Percentiles rank a stretch among this genome's conserved stretches.
phyloP scores from a whole-genome alignment of 1,284 basidiomycete species.

The Tausonia pullulans region DNA sequence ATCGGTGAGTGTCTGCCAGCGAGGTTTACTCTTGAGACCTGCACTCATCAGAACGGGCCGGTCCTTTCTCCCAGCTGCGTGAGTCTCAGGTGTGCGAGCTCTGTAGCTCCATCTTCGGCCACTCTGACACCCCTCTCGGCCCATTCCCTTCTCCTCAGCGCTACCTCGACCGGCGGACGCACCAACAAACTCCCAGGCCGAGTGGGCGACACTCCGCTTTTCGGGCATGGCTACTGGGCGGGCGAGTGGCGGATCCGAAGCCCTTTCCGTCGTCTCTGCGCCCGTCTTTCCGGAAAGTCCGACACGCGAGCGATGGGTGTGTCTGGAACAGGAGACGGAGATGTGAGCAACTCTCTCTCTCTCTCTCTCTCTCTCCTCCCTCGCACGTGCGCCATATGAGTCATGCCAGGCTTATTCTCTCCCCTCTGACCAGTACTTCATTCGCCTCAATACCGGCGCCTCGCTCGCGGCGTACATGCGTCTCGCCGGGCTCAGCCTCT shows the following conservation, averaged over 20 bases:
- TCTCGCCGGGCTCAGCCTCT: slow-evolving; percentile 47
- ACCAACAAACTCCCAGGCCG: slow-evolving; percentile 73
- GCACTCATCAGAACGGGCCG: too few relatives aligned
- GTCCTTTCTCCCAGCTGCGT: too few relatives aligned
- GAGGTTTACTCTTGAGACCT: too few relatives aligned
- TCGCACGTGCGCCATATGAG: background rate
- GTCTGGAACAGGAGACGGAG: slow-evolving; percentile 71
- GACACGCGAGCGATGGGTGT: slow-evolving; percentile 51
- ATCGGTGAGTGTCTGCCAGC: slow-evolving; percentile 34
- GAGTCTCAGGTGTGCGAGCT: too few relatives aligned
- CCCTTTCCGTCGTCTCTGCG: slow-evolving; percentile 37
- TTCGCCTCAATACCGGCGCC: slow-evolving; percentile 53
- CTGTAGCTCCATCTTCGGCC: too few relatives aligned
- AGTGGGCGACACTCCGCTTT: slow-evolving; percentile 65
- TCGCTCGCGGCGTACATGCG: slow-evolving; percentile 57
- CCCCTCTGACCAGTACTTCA: slow-evolving; percentile 50
- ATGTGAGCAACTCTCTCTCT: slow-evolving; percentile 41
- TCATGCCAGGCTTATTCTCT: too few relatives aligned
- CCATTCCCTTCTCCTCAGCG: slow-evolving; percentile 29
- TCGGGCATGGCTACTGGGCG: slow-evolving; percentile 70
- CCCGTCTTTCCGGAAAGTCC: slow-evolving; percentile 35
- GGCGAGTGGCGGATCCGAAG: slow-evolving; percentile 52
- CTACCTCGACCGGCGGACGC: slow-evolving; percentile 67
- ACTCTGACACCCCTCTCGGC: too few relatives aligned
- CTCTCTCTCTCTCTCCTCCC: background rate